phyloP scores from a whole-genome alignment of 768 basidiomycete species.

The Sarcodon aspratus region DNA sequence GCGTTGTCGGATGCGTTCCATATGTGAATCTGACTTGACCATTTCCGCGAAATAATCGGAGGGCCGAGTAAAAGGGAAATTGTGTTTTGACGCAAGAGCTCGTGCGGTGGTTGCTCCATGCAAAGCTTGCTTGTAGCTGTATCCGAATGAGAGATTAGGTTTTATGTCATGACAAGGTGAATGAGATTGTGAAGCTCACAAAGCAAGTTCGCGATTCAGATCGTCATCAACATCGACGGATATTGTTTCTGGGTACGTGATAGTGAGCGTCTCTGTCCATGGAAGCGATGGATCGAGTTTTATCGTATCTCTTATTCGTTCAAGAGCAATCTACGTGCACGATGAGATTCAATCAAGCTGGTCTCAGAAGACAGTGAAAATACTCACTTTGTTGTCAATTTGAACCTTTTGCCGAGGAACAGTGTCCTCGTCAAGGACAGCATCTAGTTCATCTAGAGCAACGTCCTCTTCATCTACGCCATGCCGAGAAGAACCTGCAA shows the following conservation, averaged over 20 bases:
- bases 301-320: constrained; percentile 70
- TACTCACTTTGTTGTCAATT: constrained; percentile 67
- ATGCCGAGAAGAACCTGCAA: not conserved
- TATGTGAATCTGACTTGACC: constrained; percentile 95
- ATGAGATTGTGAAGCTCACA: constrained; percentile 42
- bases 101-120: constrained; percentile 71
- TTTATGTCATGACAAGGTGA: not conserved
- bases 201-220: constrained; percentile 88
- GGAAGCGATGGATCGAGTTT: constrained; percentile 62
- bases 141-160: constrained; percentile 1
- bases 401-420: constrained; percentile 75
- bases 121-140: constrained; percentile 92
- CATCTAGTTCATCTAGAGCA: constrained; percentile 59
- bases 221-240: constrained; percentile 79
- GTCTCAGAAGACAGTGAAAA: not conserved
- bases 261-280: constrained; percentile 75
- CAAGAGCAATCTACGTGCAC: constrained; percentile 50
- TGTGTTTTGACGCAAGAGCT: constrained; percentile 63
- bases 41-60: constrained; percentile 96
- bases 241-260: constrained; percentile 64
- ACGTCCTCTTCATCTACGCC: constrained; percentile 29
- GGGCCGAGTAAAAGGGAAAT: constrained; percentile 84
- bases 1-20: constrained; percentile 90
- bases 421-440: constrained; percentile 63
- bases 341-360: not conserved